Percentiles rank a stretch among this genome's conserved stretches.
Evolutionary conservation across 1,139 yeast genomes (phyloP).

Genomic region (Candida smagusa): DNA sequence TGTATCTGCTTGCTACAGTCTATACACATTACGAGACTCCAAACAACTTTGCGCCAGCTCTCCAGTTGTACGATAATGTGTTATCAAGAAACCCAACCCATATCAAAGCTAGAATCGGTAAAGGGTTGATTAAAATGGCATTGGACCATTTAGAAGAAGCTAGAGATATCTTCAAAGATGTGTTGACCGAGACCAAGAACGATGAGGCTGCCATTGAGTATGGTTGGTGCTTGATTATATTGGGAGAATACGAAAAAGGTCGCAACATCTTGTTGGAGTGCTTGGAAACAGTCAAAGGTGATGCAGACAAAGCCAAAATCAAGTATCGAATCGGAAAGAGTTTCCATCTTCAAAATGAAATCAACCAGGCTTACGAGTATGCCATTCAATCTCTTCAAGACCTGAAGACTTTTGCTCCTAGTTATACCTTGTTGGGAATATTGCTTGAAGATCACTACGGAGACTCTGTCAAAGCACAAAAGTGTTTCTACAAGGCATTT

Average conservation of each 20-base stretch:
- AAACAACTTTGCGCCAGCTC: conserved; percentile 73
- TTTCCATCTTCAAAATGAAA: conserved; percentile 26
- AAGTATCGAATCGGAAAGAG: conserved; percentile 76
- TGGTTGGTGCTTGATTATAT: conserved; percentile 72
- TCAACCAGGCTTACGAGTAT: conserved; percentile 45
- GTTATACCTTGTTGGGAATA: conserved; percentile 77
- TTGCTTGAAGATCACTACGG: conserved; percentile 56
- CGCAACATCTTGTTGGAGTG: conserved; percentile 46
- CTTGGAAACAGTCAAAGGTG: conserved; percentile 46
- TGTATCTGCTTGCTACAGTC: conserved; percentile 68
- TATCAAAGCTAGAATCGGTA: conserved; percentile 71
- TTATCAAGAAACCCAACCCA: conserved; percentile 48
- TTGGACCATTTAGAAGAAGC: conserved; percentile 59
- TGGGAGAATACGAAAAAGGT: conserved; percentile 54
- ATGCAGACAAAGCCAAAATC: conserved; percentile 51
- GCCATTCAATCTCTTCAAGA: conserved; percentile 64
- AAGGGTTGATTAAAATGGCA: conserved; percentile 73
- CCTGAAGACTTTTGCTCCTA: conserved; percentile 63
- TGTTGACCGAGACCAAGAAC: conserved; percentile 45
- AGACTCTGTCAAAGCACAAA: conserved; percentile 70
- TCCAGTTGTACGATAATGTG: conserved; percentile 65
- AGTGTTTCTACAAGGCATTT: conserved; percentile 86
- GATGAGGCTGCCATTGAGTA: conserved; percentile 64
- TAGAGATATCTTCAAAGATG: conserved; percentile 45
- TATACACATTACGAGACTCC: conserved; percentile 90